Evolutionary conservation across 139 green algal species (phyloP).

Genomic region (Ettlia oleoabundans): DNA sequence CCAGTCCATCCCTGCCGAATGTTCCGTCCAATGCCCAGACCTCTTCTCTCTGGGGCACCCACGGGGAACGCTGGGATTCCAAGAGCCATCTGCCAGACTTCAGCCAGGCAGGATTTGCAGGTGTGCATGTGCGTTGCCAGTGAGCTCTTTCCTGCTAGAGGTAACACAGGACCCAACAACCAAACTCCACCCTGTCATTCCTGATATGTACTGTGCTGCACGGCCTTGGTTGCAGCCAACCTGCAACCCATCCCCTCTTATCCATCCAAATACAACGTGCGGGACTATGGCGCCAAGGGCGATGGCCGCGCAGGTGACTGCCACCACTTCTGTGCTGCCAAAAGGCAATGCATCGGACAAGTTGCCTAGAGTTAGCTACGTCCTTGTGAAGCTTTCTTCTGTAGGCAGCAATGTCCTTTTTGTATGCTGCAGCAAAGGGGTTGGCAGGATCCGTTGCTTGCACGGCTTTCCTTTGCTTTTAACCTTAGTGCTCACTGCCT

Average conservation of each 20-base stretch:
- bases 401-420: too few relatives aligned
- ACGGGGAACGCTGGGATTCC: not conserved
- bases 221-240: constrained; percentile 4
- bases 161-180: not conserved
- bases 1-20: too few relatives aligned
- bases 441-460: too few relatives aligned
- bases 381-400: not conserved
- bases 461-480: not conserved
- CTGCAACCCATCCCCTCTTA: not conserved
- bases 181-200: not conserved
- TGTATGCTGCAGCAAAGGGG: too few relatives aligned
- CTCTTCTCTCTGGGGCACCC: constrained; percentile 12
- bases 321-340: too few relatives aligned
- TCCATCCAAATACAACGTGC: not conserved
- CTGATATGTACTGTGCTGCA: not conserved
- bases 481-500: not conserved
- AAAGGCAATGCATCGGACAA: too few relatives aligned
- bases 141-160: too few relatives aligned
- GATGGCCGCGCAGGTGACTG: constrained; percentile 13
- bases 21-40: not conserved
- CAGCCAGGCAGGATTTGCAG: constrained; percentile 23
- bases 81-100: not conserved
- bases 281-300: constrained; percentile 3
- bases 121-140: not conserved
- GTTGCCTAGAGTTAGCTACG: not conserved